Evolutionary conservation across 768 basidiomycete genomes (phyloP).

Genomic region (Lactarius psammicola): DNA sequence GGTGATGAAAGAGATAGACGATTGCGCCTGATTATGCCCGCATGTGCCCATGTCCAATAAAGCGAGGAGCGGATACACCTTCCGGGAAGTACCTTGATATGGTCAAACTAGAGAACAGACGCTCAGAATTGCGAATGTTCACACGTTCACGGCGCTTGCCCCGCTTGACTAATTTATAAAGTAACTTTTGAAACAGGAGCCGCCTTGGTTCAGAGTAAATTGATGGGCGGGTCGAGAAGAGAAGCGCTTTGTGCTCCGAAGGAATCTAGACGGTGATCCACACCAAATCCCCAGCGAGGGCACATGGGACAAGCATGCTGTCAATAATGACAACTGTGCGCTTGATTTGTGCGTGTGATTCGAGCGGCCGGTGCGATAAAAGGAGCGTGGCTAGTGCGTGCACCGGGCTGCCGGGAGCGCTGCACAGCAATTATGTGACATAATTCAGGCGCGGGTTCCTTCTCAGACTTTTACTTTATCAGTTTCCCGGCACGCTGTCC

Average conservation of each 20-base stretch:
- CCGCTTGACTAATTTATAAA: neutral
- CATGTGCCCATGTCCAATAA: neutral
- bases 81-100: neutral
- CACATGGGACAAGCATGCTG: neutral
- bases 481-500: slow-evolving; percentile 17
- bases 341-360: neutral
- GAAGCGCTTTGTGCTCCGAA: neutral
- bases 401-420: neutral
- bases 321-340: too few relatives aligned
- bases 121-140: neutral
- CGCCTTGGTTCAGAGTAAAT: neutral
- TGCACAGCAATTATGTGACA: slow-evolving; percentile 24
- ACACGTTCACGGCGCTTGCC: neutral
- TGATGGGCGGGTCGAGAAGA: neutral
- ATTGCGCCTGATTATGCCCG: neutral
- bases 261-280: neutral
- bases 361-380: neutral
- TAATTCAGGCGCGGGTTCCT: neutral
- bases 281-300: neutral
- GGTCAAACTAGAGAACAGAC: neutral
- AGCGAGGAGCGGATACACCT: neutral
- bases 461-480: neutral
- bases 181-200: neutral
- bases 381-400: slow-evolving; percentile 13
- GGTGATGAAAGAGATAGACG: neutral